Conservation (phyloP, 1,284 basidiomycete species). For the Trametes versicolor region DNA sequence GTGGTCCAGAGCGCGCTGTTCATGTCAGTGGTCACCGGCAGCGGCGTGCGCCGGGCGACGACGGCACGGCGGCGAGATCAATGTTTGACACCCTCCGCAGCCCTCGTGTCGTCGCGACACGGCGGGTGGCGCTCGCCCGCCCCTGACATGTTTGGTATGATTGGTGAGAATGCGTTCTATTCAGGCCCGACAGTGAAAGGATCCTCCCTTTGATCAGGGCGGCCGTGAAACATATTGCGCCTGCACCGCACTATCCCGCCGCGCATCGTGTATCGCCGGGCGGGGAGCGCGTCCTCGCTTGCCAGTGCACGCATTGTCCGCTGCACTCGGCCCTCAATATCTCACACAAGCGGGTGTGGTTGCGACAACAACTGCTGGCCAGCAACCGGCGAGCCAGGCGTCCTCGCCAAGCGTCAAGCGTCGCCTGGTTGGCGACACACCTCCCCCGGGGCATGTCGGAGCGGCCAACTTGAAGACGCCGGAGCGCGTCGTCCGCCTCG, state of each 20-base stretch:
- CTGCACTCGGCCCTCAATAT: background rate
- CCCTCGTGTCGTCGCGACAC: background rate
- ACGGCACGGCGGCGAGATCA: slow-evolving; percentile 2
- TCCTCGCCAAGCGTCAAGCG: background rate
- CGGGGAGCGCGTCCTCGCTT: background rate
- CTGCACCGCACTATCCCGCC: background rate
- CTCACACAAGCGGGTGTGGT: too few relatives aligned
- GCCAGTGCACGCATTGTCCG: background rate
- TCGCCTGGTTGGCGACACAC: background rate
- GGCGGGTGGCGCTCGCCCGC: slow-evolving; percentile 7
- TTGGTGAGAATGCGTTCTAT: background rate
- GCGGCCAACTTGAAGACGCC: slow-evolving; percentile 15
- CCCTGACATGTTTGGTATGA: slow-evolving; percentile 4
- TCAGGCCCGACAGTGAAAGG: background rate
- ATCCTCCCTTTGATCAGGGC: slow-evolving; percentile 1
- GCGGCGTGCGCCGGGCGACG: slow-evolving; percentile 7
- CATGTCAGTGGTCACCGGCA: background rate
- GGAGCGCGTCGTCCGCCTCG: background rate
- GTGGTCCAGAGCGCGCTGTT: background rate
- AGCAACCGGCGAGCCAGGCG: background rate
- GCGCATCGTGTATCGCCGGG: background rate
- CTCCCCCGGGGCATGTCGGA: background rate
- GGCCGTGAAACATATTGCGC: background rate
- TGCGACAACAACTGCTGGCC: background rate
- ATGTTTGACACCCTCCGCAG: slow-evolving; percentile 8